Evolutionary conservation across 1,284 basidiomycete genomes (phyloP).

Genomic region (Trametes pubescens): DNA sequence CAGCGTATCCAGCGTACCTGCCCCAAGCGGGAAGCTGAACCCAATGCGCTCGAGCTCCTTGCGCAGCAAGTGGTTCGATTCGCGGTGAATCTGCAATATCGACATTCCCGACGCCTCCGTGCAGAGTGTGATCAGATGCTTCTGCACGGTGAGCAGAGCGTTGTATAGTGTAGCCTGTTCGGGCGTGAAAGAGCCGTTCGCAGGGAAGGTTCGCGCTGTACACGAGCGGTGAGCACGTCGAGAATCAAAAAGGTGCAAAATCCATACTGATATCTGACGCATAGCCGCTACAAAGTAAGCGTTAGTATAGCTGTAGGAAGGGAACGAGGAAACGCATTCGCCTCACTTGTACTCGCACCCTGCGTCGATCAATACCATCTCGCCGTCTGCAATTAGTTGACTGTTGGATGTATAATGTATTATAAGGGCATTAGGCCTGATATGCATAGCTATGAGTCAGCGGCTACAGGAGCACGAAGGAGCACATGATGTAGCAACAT

Average conservation of each 20-base stretch:
- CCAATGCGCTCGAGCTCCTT: slow-evolving; percentile 86
- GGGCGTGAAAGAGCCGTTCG: slow-evolving; percentile 79
- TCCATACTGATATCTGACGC: slow-evolving; percentile 92
- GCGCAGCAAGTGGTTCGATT: slow-evolving; percentile 75
- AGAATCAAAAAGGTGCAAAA: slow-evolving; percentile 2
- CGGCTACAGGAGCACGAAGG: background rate
- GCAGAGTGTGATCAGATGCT: slow-evolving; percentile 71
- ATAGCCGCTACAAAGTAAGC: slow-evolving; percentile 72
- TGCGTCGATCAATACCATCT: slow-evolving; percentile 89
- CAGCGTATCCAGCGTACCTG: slow-evolving; percentile 76
- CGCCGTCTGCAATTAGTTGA: slow-evolving; percentile 74
- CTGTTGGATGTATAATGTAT: slow-evolving; percentile 96
- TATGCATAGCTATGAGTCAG: background rate
- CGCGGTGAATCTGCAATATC: slow-evolving; percentile 83
- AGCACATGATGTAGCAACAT: slow-evolving; percentile 33
- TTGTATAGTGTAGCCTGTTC: slow-evolving; percentile 91
- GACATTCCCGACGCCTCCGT: slow-evolving; percentile 61
- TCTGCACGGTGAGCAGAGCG: slow-evolving; percentile 82
- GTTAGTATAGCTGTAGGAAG: background rate
- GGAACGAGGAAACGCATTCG: no score
- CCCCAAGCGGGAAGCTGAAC: slow-evolving; percentile 61
- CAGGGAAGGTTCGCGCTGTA: slow-evolving; percentile 89
- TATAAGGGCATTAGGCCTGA: slow-evolving; percentile 83
- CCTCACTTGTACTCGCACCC: slow-evolving; percentile 88
- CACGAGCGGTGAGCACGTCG: slow-evolving; percentile 13